phyloP scores from a whole-genome alignment of 1,284 basidiomycete species.

The Grifola frondosa region DNA sequence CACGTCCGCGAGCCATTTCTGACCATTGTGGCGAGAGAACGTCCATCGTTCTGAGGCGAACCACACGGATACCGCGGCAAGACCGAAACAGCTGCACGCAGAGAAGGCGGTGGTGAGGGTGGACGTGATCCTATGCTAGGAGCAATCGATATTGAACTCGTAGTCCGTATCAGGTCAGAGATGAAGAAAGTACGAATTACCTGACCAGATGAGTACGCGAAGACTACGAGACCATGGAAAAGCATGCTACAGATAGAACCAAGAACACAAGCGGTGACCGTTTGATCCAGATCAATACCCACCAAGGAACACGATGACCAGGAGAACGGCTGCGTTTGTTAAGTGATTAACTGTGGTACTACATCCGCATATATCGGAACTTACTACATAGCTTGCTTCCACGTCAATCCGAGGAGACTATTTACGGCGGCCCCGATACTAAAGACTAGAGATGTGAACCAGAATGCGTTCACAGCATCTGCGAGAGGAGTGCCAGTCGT shows the following conservation, averaged over 20 bases:
- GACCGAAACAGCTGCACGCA: constrained; percentile 70
- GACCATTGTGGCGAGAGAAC: constrained; percentile 65
- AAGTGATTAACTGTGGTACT: constrained; percentile 8
- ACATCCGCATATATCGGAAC: constrained; percentile 26
- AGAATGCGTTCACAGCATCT: constrained; percentile 65
- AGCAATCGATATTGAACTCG: constrained; percentile 7
- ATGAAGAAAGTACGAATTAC: constrained; percentile 32
- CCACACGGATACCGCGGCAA: constrained; percentile 74
- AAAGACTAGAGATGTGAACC: constrained; percentile 75
- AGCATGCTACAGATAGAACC: constrained; percentile 70
- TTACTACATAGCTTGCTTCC: constrained; percentile 80
- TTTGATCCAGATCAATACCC: constrained; percentile 80
- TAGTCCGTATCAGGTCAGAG: neutral
- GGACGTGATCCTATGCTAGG: constrained; percentile 59
- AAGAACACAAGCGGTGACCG: constrained; percentile 73
- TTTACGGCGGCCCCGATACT: constrained; percentile 76
- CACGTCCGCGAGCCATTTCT: constrained; percentile 74
- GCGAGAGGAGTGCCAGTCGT: constrained; percentile 32
- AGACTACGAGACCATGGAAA: constrained; percentile 69
- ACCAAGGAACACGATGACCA: constrained; percentile 71
- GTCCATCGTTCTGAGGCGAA: constrained; percentile 75
- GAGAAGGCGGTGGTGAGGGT: constrained; percentile 74
- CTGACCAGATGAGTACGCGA: constrained; percentile 63
- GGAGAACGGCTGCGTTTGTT: constrained; percentile 47
- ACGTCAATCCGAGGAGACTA: constrained; percentile 67